phyloP scores from a whole-genome alignment of 495 filamentous ascomycete genomes.

The Neurospora tetrasperma region DNA sequence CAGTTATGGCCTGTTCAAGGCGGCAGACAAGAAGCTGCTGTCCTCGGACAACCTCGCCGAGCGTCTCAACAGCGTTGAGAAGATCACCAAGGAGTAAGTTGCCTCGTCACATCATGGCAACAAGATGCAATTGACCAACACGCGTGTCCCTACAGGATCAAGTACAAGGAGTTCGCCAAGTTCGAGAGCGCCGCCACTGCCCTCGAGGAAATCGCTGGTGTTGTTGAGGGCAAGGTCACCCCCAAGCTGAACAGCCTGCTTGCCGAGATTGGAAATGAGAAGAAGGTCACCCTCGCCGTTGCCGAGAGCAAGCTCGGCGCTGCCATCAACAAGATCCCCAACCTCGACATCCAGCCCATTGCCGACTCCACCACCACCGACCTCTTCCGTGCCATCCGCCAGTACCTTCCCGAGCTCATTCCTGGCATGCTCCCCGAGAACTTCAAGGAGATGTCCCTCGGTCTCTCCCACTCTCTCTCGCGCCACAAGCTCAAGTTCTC shows the following conservation, averaged over 20 bases:
- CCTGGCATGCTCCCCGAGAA: slow-evolving; percentile 78
- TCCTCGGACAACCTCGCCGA: slow-evolving; percentile 68
- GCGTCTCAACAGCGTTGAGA: slow-evolving; percentile 71
- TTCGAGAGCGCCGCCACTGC: slow-evolving; percentile 86
- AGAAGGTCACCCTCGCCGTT: slow-evolving; percentile 91
- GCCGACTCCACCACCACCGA: slow-evolving; percentile 81
- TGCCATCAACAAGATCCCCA: slow-evolving; percentile 86
- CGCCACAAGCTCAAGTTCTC: slow-evolving; percentile 98
- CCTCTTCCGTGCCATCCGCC: slow-evolving; percentile 85
- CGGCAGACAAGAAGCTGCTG: slow-evolving; percentile 93
- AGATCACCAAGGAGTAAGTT: slow-evolving; percentile 75
- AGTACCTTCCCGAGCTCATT: slow-evolving; percentile 81
- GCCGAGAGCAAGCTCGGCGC: slow-evolving; percentile 89
- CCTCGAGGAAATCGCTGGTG: slow-evolving; percentile 74
- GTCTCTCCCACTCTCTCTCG: slow-evolving; percentile 94
- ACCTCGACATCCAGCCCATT: slow-evolving; percentile 71
- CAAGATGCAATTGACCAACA: slow-evolving; percentile 3
- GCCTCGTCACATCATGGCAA: neutral
- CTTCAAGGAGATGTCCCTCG: slow-evolving; percentile 84
- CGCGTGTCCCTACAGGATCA: slow-evolving; percentile 49
- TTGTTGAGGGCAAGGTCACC: slow-evolving; percentile 94
- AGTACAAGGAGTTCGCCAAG: slow-evolving; percentile 92
- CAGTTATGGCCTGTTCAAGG: slow-evolving; percentile 90
- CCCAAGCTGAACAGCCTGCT: slow-evolving; percentile 74
- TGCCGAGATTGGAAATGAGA: slow-evolving; percentile 89